These are phyloP conservation scores for Postia placenta DNA, from an alignment of 768 basidiomycete species.

Conservation along the genomic window DNA sequence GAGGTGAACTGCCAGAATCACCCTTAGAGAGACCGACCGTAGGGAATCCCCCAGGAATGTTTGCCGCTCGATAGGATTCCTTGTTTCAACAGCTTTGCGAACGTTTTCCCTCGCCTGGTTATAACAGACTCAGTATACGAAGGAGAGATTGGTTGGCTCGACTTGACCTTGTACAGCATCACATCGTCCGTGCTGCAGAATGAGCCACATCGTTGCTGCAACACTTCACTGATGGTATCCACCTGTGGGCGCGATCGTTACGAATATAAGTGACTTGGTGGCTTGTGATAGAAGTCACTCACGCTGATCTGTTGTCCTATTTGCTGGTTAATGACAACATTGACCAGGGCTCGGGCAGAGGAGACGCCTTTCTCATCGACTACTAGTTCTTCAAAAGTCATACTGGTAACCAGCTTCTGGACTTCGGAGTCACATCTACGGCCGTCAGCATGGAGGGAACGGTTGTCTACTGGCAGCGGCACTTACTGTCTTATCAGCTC, in stretches of 20 bases:
- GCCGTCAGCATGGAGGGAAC: conserved; percentile 4
- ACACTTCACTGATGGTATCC: conserved; percentile 91
- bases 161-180: conserved; percentile 84
- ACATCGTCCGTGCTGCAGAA: conserved; percentile 99
- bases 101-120: conserved; percentile 86
- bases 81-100: conserved; percentile 81
- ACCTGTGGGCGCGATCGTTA: conserved; percentile 47
- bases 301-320: conserved; percentile 96
- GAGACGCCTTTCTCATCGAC: conserved; percentile 80
- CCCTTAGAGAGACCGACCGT: conserved; percentile 47
- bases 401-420: conserved; percentile 58
- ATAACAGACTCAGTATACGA: neutral
- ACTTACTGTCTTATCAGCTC: conserved; percentile 79
- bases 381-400: conserved; percentile 86
- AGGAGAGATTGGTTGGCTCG: neutral
- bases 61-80: conserved; percentile 66
- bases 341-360: conserved; percentile 86
- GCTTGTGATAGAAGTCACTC: conserved; percentile 24
- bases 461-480: neutral
- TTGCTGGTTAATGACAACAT: conserved; percentile 95
- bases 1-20: neutral
- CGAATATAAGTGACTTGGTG: neutral
- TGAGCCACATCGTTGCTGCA: conserved; percentile 92
- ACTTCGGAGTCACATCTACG: conserved; percentile 65
- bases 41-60: conserved; percentile 83